Evolutionary conservation across 257 asterid genomes (phyloP).

Genomic region (Voacanga thouarsii): DNA sequence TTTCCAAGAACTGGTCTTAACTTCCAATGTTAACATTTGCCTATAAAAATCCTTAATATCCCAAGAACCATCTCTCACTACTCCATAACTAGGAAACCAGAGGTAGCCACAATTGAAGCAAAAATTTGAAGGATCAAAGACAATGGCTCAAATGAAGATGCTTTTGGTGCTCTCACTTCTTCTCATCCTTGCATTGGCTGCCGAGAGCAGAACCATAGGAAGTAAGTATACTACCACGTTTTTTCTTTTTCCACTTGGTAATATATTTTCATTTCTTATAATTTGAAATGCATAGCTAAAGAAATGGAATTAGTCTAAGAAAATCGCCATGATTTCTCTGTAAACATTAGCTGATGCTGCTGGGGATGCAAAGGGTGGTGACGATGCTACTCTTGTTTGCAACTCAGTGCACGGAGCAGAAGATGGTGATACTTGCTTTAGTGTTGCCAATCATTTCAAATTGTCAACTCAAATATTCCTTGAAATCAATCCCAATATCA

Average conservation of each 20-base stretch:
- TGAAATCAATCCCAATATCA: slow-evolving; percentile 27
- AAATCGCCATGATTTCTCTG: background rate
- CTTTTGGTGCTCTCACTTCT: slow-evolving; percentile 4
- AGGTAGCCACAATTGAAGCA: background rate
- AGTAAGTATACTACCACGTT: background rate
- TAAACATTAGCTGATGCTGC: background rate
- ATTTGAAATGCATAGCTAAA: too few species aligned
- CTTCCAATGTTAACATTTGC: slow-evolving; percentile 2
- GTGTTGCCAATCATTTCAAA: slow-evolving; percentile 10
- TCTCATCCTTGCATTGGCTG: slow-evolving; percentile 2
- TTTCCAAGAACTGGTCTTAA: slow-evolving; percentile 3
- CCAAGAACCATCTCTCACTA: background rate
- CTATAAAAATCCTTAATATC: background rate
- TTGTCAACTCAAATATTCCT: slow-evolving; percentile 5
- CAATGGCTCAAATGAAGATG: background rate
- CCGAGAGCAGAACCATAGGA: slow-evolving; percentile 1
- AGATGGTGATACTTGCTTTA: slow-evolving; percentile 20
- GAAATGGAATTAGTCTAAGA: too few species aligned
- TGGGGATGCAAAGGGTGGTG: background rate
- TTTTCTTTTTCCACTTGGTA: too few species aligned
- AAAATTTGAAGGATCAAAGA: background rate
- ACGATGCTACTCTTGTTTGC: slow-evolving; percentile 1
- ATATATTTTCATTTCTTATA: too few species aligned
- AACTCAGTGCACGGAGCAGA: slow-evolving; percentile 13
- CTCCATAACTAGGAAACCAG: background rate